Conservation (phyloP, 2,329 filamentous ascomycete species). For the Clarireedia paspali region DNA sequence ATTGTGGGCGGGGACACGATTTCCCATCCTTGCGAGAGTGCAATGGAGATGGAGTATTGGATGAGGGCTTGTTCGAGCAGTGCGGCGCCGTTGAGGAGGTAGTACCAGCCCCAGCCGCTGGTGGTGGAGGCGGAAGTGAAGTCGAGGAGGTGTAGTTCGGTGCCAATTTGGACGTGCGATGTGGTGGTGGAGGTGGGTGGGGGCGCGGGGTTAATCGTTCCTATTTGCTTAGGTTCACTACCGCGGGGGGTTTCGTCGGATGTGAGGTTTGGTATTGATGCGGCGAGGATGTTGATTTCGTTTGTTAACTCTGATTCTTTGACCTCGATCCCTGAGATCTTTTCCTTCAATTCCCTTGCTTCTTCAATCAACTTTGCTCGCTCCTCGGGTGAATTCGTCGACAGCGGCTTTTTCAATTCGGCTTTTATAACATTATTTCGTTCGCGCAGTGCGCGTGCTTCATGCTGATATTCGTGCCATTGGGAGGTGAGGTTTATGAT, state of each 20-base stretch:
- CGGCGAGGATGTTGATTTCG: conserved; percentile 68
- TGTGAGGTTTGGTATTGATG: conserved; percentile 81
- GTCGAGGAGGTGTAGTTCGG: conserved; percentile 81
- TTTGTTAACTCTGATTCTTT: conserved; percentile 50
- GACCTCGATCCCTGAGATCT: conserved; percentile 52
- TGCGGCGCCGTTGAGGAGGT: conserved; percentile 82
- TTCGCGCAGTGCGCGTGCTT: conserved; percentile 55
- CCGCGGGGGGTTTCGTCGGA: conserved; percentile 68
- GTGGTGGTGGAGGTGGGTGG: conserved; percentile 36
- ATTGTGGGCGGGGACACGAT: conserved; percentile 79
- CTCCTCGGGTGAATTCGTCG: conserved; percentile 38
- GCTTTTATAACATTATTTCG: conserved; percentile 57
- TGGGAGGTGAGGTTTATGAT: conserved; percentile 49
- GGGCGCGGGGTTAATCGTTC: conserved; percentile 71
- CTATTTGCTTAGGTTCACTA: conserved; percentile 54
- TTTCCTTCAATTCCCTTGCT: conserved; percentile 56
- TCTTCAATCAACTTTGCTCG: conserved; percentile 46
- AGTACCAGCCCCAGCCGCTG: conserved; percentile 97
- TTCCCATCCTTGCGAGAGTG: conserved; percentile 67
- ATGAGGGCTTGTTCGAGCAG: conserved; percentile 92
- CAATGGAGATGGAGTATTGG: conserved; percentile 72
- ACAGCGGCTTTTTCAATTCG: conserved; percentile 45
- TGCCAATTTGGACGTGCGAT: conserved; percentile 81
- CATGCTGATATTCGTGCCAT: conserved; percentile 53
- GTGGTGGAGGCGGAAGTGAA: conserved; percentile 75